These are phyloP conservation scores for Syzygium aromaticum DNA, from an alignment of 345 rosid species.

Conservation along the genomic window DNA sequence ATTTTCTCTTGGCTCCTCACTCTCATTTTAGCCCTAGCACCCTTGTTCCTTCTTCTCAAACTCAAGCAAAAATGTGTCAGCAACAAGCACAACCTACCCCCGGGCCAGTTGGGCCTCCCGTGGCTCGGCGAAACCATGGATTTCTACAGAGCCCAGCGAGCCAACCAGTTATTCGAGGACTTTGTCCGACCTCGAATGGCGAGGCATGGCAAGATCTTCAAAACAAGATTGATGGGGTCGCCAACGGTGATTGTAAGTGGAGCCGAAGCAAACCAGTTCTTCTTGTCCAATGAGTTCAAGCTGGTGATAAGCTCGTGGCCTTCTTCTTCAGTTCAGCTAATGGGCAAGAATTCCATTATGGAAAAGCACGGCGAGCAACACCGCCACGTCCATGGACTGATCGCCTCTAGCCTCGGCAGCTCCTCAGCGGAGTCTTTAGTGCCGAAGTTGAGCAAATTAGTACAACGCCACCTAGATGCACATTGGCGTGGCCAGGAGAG, in stretches of 20 bases:
- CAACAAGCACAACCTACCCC: conserved; percentile 40
- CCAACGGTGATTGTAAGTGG: conserved; percentile 59
- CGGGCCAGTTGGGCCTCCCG: conserved; percentile 60
- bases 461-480: conserved; percentile 30
- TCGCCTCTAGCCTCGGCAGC: conserved; percentile 32
- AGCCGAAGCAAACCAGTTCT: conserved; percentile 54
- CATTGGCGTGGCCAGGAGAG: conserved; percentile 31
- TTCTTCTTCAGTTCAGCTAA: conserved; percentile 52
- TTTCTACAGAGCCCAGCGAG: conserved; percentile 54
- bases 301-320: conserved; percentile 82
- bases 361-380: conserved; percentile 54
- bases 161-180: conserved; percentile 47
- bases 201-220: conserved; percentile 58
- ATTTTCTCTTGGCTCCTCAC: conserved; percentile 26
- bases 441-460: conserved; percentile 43
- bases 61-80: conserved; percentile 6
- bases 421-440: conserved; percentile 36
- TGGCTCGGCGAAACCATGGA: conserved; percentile 67
- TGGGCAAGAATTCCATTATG: conserved; percentile 67
- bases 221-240: conserved; percentile 63
- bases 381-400: conserved; percentile 30
- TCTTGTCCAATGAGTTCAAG: conserved; percentile 64
- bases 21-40: conserved; percentile 21
- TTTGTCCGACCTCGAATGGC: conserved; percentile 47
- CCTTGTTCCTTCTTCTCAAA: not conserved